Evolutionary conservation across 2,329 filamentous ascomycete genomes (phyloP).

Genomic region (Domatiomyces catenatus): DNA sequence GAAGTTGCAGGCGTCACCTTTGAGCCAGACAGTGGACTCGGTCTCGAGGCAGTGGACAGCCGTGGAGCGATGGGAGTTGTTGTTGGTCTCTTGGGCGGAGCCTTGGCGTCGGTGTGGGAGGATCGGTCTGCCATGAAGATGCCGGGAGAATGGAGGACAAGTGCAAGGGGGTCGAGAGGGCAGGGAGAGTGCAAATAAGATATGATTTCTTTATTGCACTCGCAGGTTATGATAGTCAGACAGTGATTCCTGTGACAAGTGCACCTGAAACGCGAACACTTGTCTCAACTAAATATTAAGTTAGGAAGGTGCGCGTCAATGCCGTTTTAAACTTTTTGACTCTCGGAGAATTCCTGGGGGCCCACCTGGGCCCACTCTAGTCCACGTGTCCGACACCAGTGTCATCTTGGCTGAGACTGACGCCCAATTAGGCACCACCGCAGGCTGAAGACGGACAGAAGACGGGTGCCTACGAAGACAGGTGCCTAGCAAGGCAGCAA

Average conservation of each 20-base stretch:
- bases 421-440: not conserved
- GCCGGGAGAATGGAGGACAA: not conserved
- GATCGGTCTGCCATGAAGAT: not conserved
- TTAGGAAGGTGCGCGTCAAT: not conserved
- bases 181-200: not conserved
- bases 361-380: no score
- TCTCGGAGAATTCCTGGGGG: not conserved
- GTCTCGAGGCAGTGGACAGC: constrained; percentile 21
- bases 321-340: not conserved
- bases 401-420: not conserved
- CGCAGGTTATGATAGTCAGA: no score
- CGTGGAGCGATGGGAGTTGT: not conserved
- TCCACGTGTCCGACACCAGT: not conserved
- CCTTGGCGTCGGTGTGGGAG: not conserved
- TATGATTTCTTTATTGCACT: no score
- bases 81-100: not conserved
- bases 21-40: constrained; percentile 13
- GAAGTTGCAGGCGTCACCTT: constrained; percentile 23
- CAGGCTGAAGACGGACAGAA: not conserved
- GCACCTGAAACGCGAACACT: not conserved
- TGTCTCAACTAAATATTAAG: not conserved
- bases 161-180: no score
- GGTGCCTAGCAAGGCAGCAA: no score
- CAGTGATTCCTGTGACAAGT: not conserved
- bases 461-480: no score